A percentile compares a stretch with the other conserved stretches of the same genome.
phyloP scores from a whole-genome alignment of 1,284 basidiomycete species.

The Moesziomyces aphidis region DNA sequence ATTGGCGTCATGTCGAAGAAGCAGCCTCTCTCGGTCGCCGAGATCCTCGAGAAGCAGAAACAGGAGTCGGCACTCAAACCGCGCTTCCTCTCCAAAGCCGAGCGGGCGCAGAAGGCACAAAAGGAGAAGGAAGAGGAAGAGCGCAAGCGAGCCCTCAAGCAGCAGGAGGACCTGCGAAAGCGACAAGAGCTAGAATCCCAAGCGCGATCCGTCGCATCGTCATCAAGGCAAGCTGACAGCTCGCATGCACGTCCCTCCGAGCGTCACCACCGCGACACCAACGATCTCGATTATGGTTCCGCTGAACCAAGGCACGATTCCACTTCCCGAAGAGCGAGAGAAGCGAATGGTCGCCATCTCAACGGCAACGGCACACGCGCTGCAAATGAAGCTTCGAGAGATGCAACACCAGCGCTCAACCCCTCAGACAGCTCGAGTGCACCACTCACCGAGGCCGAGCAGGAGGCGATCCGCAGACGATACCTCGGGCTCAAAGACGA shows the following conservation, averaged over 20 bases:
- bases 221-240: conserved; percentile 9
- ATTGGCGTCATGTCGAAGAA: conserved; percentile 22
- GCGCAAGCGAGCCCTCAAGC: conserved; percentile 68
- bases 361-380: not conserved
- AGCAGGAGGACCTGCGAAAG: conserved; percentile 74
- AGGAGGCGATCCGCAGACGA: conserved; percentile 51
- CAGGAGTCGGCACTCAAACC: conserved; percentile 50
- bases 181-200: conserved; percentile 79
- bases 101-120: conserved; percentile 50
- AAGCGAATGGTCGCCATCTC: not conserved
- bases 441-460: conserved; percentile 50
- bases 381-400: not conserved
- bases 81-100: conserved; percentile 59
- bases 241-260: conserved; percentile 1
- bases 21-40: conserved; percentile 57
- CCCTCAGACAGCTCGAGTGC: conserved; percentile 3
- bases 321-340: not conserved
- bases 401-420: not conserved
- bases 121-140: conserved; percentile 35
- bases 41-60: conserved; percentile 54
- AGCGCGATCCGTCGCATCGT: conserved; percentile 25
- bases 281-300: conserved; percentile 24
- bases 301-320: conserved; percentile 20
- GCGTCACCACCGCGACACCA: conserved; percentile 4
- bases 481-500: conserved; percentile 69